Evolutionary conservation across 768 basidiomycete species (phyloP).

Genomic region (Suillus tomentosus): DNA sequence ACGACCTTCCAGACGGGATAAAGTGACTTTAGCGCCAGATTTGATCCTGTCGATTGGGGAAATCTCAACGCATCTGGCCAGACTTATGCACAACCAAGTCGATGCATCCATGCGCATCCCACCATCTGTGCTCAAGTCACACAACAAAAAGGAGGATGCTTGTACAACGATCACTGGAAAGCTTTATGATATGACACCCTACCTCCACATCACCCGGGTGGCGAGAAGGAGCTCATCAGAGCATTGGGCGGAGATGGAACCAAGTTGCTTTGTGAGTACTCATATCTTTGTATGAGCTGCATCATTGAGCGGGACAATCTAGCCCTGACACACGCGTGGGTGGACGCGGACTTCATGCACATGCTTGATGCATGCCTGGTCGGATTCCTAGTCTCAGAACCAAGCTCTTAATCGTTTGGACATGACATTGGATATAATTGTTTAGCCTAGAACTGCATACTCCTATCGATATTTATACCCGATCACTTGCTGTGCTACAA

Average conservation of each 20-base stretch:
- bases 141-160: slow-evolving; percentile 84
- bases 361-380: slow-evolving; percentile 82
- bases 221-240: slow-evolving; percentile 91
- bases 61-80: slow-evolving; percentile 77
- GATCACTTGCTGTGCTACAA: background rate
- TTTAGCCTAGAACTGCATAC: slow-evolving; percentile 4
- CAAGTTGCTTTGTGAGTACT: slow-evolving; percentile 81
- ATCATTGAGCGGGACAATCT: slow-evolving; percentile 5
- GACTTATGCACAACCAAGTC: slow-evolving; percentile 61
- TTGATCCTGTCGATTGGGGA: slow-evolving; percentile 94
- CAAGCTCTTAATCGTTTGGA: slow-evolving; percentile 38
- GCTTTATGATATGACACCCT: slow-evolving; percentile 97
- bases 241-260: slow-evolving; percentile 95
- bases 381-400: slow-evolving; percentile 83
- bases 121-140: slow-evolving; percentile 74
- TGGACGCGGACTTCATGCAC: slow-evolving; percentile 88
- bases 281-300: background rate
- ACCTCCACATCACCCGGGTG: slow-evolving; percentile 93
- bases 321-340: slow-evolving; percentile 96
- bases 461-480: background rate
- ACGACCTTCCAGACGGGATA: slow-evolving; percentile 63
- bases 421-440: background rate
- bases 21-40: slow-evolving; percentile 92
- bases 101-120: slow-evolving; percentile 61
- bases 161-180: slow-evolving; percentile 93